Conservation (phyloP, 2,329 filamentous ascomycete genomes). For the Trichoderma koningii region DNA sequence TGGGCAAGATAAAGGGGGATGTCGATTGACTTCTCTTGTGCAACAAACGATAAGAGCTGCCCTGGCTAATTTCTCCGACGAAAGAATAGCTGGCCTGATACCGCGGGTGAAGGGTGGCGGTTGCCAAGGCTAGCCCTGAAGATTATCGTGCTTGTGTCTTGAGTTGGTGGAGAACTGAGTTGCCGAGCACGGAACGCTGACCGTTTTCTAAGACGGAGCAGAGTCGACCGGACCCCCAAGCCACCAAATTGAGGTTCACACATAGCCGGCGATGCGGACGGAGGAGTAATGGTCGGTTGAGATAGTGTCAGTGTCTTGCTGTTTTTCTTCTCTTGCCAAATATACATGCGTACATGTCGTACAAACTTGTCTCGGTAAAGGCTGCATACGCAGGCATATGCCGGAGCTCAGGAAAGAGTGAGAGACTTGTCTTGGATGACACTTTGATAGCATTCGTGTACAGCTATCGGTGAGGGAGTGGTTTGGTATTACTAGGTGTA, state of each 20-base stretch:
- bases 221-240: too few relatives aligned
- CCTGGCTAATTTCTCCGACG: conserved; percentile 1
- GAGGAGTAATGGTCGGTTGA: background rate
- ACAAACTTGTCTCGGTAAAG: conserved; percentile 14
- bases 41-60: background rate
- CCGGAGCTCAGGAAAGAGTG: conserved; percentile 18
- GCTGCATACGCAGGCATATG: conserved; percentile 3
- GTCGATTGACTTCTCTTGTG: background rate
- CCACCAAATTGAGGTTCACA: background rate
- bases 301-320: background rate
- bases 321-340: background rate
- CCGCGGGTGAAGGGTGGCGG: background rate
- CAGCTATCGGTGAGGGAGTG: background rate
- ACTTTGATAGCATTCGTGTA: conserved; percentile 1
- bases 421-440: conserved; percentile 8
- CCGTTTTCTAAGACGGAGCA: background rate
- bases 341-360: background rate
- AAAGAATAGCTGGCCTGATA: background rate
- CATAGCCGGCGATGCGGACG: background rate
- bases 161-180: background rate
- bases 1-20: background rate
- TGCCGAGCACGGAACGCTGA: background rate
- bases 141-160: background rate
- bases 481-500: background rate
- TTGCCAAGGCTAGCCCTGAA: background rate